Evolutionary conservation across 306 rosid species (phyloP).

Genomic region (Begonia loranthoides): DNA sequence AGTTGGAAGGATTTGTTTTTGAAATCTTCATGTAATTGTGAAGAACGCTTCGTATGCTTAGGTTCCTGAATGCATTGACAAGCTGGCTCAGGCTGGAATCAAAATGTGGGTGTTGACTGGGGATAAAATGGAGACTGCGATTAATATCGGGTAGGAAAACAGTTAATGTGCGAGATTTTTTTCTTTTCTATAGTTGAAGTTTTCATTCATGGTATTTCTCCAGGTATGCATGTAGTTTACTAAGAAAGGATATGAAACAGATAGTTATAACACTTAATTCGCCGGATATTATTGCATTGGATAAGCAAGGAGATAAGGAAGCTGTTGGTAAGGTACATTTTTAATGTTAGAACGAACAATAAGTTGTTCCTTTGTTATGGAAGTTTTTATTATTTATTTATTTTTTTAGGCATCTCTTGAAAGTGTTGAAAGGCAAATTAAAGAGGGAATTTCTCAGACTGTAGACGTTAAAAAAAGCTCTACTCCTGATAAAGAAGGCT

Average conservation of each 20-base stretch:
- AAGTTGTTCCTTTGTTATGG: not conserved
- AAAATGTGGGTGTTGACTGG: slow-evolving; percentile 92
- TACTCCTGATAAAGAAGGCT: slow-evolving; percentile 14
- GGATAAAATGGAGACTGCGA: slow-evolving; percentile 93
- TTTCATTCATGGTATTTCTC: slow-evolving; percentile 10
- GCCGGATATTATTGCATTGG: slow-evolving; percentile 46
- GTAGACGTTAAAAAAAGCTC: slow-evolving; percentile 27
- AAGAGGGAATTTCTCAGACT: slow-evolving; percentile 42
- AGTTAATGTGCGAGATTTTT: slow-evolving; percentile 6
- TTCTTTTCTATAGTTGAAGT: slow-evolving; percentile 4
- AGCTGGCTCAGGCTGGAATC: slow-evolving; percentile 61
- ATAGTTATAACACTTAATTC: slow-evolving; percentile 64
- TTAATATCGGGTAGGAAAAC: slow-evolving; percentile 57
- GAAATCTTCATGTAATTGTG: slow-evolving; percentile 11
- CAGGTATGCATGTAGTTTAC: slow-evolving; percentile 85
- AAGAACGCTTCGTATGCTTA: slow-evolving; percentile 12
- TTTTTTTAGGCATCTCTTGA: slow-evolving; percentile 50
- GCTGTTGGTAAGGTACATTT: slow-evolving; percentile 40
- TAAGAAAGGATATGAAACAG: slow-evolving; percentile 60
- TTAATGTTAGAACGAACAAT: slow-evolving; percentile 2
- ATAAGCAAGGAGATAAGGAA: slow-evolving; percentile 50
- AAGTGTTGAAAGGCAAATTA: slow-evolving; percentile 51
- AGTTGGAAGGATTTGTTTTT: no score
- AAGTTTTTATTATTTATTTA: not conserved
- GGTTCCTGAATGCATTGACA: slow-evolving; percentile 80